Percentiles rank a stretch among this genome's conserved stretches.
phyloP scores from a whole-genome alignment of 805 yeast species.

The Wickerhamiella qilinensis region DNA sequence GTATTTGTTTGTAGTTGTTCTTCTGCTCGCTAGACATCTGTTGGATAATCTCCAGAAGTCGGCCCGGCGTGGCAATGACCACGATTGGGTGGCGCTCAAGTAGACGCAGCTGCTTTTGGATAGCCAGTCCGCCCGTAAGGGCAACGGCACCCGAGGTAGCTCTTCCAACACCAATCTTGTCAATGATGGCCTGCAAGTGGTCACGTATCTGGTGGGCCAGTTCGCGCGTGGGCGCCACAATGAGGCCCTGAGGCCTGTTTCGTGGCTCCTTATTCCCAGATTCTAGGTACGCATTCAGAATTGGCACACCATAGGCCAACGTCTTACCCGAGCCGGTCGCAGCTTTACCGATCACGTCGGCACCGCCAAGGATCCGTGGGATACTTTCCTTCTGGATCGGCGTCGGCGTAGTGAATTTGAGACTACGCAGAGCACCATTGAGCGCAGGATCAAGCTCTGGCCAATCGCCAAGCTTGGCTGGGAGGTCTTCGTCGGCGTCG shows the following conservation, averaged over 20 bases:
- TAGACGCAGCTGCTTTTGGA: slow-evolving; percentile 80
- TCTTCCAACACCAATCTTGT: slow-evolving; percentile 1
- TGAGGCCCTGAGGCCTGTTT: slow-evolving; percentile 33
- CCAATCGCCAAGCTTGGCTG: slow-evolving; percentile 22
- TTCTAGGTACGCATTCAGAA: slow-evolving; percentile 35
- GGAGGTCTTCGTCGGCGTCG: slow-evolving; percentile 8
- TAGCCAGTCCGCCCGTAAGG: slow-evolving; percentile 87
- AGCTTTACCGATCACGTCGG: slow-evolving; percentile 88
- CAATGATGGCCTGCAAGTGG: slow-evolving; percentile 38
- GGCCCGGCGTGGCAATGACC: slow-evolving; percentile 90
- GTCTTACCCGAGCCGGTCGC: slow-evolving; percentile 98
- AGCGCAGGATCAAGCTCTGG: slow-evolving; percentile 26
- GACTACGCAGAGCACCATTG: slow-evolving; percentile 41
- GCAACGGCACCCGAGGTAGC: slow-evolving; percentile 40
- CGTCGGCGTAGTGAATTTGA: slow-evolving; percentile 58
- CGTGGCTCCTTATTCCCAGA: slow-evolving; percentile 13
- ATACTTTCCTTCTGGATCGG: slow-evolving; percentile 65
- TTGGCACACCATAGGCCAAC: slow-evolving; percentile 85
- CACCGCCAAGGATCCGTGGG: slow-evolving; percentile 56
- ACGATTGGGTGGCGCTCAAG: slow-evolving; percentile 54
- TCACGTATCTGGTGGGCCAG: slow-evolving; percentile 84
- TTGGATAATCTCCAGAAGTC: slow-evolving; percentile 58
- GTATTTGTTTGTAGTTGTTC: slow-evolving; percentile 28
- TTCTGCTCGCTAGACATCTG: slow-evolving; percentile 25
- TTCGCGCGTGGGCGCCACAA: slow-evolving; percentile 93